These are phyloP conservation scores for Castanea crenata DNA, from an alignment of 306 rosid species.

Conservation along the genomic window DNA sequence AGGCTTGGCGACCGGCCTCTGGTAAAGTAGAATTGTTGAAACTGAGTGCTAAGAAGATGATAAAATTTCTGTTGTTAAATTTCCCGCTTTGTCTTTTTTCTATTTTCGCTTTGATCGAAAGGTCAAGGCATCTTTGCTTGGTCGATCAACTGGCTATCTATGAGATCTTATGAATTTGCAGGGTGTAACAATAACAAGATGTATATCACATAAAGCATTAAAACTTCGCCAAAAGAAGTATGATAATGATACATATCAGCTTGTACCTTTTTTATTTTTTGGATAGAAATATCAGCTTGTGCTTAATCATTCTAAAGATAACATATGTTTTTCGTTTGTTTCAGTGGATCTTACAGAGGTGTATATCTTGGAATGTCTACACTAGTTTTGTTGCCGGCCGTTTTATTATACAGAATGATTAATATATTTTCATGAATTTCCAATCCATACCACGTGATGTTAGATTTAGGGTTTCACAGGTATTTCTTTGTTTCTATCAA, in stretches of 20 bases:
- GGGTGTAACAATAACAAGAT: conserved; percentile 27
- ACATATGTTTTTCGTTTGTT: background rate
- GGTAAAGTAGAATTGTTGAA: conserved; percentile 29
- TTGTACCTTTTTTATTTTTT: too few species aligned
- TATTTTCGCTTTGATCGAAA: background rate
- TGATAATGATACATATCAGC: background rate
- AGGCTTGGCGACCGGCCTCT: conserved; percentile 44
- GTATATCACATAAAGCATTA: conserved; percentile 19
- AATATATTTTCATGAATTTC: background rate
- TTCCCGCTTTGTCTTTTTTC: background rate
- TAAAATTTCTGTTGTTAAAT: conserved; percentile 10
- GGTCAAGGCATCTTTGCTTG: conserved; percentile 17
- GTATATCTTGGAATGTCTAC: background rate
- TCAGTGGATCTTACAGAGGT: background rate
- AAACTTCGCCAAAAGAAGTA: conserved; percentile 1
- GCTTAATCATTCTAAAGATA: background rate
- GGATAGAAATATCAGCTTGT: background rate
- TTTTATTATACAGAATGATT: background rate
- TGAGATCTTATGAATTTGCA: conserved; percentile 12
- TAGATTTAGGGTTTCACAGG: conserved; percentile 16
- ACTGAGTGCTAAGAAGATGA: background rate
- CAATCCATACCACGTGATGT: background rate
- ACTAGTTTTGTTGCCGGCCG: background rate
- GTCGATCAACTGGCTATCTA: background rate
- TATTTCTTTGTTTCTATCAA: background rate